Conservation (phyloP, 257 asterid species). For the Nicotiana knightiana region DNA sequence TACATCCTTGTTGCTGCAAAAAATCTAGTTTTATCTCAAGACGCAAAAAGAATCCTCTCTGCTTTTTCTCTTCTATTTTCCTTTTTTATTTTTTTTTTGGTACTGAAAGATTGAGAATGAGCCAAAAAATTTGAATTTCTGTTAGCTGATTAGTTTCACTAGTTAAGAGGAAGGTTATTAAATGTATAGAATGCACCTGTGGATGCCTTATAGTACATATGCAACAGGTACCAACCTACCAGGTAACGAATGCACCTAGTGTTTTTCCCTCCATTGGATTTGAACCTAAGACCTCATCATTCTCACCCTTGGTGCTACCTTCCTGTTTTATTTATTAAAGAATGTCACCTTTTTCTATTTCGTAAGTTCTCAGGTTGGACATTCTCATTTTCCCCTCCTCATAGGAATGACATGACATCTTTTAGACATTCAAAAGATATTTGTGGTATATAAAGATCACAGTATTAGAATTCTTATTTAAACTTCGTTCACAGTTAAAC, state of each 20-base stretch:
- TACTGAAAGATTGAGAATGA: not conserved
- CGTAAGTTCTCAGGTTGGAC: not conserved
- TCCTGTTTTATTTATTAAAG: not conserved
- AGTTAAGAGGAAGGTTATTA: not conserved
- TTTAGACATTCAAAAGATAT: too few species aligned
- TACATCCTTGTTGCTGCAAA: not conserved
- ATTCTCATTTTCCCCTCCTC: too few species aligned
- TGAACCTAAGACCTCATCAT: too few species aligned
- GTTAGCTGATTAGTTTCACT: not conserved
- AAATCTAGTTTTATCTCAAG: not conserved
- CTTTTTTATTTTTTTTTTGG: not conserved
- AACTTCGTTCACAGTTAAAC: not conserved
- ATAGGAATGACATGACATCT: too few species aligned
- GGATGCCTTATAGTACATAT: not conserved
- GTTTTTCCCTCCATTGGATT: not conserved
- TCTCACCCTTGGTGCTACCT: not conserved
- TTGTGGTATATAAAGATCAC: too few species aligned
- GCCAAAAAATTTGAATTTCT: not conserved
- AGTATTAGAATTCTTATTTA: too few species aligned
- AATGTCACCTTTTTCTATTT: not conserved
- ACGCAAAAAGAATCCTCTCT: not conserved
- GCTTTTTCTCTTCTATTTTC: not conserved
- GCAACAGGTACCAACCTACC: too few species aligned
- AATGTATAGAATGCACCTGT: not conserved
- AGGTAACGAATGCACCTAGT: too few species aligned